Base-by-base conservation (phyloP, 2,329 filamentous ascomycete species). In the Elsinoe batatas region DNA sequence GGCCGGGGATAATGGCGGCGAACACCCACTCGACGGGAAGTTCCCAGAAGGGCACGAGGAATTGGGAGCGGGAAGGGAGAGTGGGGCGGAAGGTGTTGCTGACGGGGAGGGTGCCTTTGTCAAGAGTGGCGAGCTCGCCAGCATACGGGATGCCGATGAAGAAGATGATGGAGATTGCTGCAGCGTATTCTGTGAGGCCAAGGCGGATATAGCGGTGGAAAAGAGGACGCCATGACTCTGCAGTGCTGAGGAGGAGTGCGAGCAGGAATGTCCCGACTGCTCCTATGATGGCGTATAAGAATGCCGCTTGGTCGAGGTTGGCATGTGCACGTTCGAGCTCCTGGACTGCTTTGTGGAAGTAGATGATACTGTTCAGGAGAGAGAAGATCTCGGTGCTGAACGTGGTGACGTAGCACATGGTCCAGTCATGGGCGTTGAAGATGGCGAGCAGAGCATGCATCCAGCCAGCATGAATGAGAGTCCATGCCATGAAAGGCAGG, bases 391-490 rank as follows among this genome's bases (percentile, higher is more conserved):
- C 82, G 42, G 79, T 81, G 58, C 76, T 82, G 65, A 84, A 85
- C 17, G 77, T 80, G 1, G 82, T 85, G 49, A 85, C 82, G 66
- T 85, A 85, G 61, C 79, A 75, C 82, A 85, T 85, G 0, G 82
- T 85, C 79, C 81, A 85, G 66, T 84, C 81, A 63, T 85, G 81
- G 3, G 81, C 82, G 65, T 85, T 85, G 67, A 84, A 78, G 51
- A 84, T 77, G 55, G 82, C 81, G 11, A 85, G 72, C 2, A 84
- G 67, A 61, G 78, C 79, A 63, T 83, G 80, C 74, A 85, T 79
- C 82, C 82, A 85, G 6, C 74, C 78, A 5, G 81, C 74, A 64
- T 85, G 82, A 53, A 85, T 82, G 35, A 84, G 73, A 2, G 79
- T 77, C 82, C 82, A 85, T 1, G 82, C 80, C 80, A 85, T 85